Evolutionary conservation across 78 protist species (phyloP), one percentile per base, ranked within the genome.

Genomic region (Cavenderia fasciculata): DNA sequence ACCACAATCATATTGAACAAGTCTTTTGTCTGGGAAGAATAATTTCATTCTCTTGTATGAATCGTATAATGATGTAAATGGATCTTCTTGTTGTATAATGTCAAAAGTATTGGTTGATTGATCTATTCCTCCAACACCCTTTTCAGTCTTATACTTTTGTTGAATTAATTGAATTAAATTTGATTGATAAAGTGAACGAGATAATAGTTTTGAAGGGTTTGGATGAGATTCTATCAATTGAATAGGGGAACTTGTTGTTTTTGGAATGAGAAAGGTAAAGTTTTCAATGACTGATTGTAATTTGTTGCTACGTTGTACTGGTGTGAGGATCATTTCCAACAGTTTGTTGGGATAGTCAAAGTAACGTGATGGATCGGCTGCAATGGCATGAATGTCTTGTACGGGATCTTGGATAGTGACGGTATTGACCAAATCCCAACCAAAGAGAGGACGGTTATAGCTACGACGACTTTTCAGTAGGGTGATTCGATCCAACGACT

Each of bases 1-100:
- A 47, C 99, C 99, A 87, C 98, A 97, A 85, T 97, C 99, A 70
- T 87, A 94, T 91, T 96, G 97, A 10, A 98, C 31, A 43, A 98
- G 92, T 4, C 96, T 68, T 72, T 85, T 85, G 93, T 97, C 98
- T 7, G 99, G 99, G 74, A 98, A 94, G 36, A 14, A 40, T 23
- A 98, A 27, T 41, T 62, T 38, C 69, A 36, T 56, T 19, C 96
- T 69, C n/a, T 70, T 49, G 57, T 27, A 85, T 6, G 92, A 74
- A 12, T 57, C 69, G 25, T 52, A 41, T 6, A 70, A 56, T 25
- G 72, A 44, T 36, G 68, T 62, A 19, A 74, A 43, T 19, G 70
- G n/a, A 6, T 71, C 70, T 23, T 18, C 16, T 7, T 70, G 25
- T n/a, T n/a, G n/a, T n/a, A n/a, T n/a, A n/a, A n/a, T n/a, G n/a